These are phyloP conservation scores for Glomus cerebriforme DNA, from an alignment of 192 early-diverging fungal genomes.

Conservation along the genomic window DNA sequence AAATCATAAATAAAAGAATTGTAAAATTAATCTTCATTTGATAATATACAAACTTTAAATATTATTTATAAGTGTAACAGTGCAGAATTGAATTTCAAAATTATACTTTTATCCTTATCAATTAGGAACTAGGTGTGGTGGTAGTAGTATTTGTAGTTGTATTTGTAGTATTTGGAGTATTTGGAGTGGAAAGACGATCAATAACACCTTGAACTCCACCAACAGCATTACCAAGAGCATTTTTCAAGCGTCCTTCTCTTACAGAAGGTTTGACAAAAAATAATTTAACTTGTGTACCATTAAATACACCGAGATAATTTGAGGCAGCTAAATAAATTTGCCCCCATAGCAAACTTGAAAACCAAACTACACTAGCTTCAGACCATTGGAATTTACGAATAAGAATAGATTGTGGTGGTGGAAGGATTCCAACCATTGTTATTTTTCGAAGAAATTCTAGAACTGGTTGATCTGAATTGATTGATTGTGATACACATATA, in stretches of 20 bases:
- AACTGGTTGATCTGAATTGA: conserved; percentile 64
- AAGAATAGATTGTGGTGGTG: conserved; percentile 54
- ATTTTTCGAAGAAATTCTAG: conserved; percentile 52
- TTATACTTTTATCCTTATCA: too few species aligned
- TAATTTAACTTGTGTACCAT: conserved; percentile 14
- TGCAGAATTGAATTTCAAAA: too few species aligned
- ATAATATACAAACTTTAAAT: too few species aligned
- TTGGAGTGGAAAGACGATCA: not conserved
- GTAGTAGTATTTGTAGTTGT: too few species aligned
- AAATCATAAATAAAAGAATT: too few species aligned
- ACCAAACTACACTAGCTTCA: conserved; percentile 70
- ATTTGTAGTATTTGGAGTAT: not conserved
- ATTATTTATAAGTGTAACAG: too few species aligned
- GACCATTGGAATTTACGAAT: conserved; percentile 63
- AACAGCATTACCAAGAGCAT: not conserved
- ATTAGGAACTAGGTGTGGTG: too few species aligned
- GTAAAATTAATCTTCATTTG: too few species aligned
- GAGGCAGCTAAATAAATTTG: conserved; percentile 63
- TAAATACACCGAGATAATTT: conserved; percentile 38
- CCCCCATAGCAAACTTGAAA: conserved; percentile 69
- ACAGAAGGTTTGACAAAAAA: not conserved
- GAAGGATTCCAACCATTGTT: conserved; percentile 45
- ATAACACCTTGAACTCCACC: not conserved
- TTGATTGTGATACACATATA: conserved; percentile 55
- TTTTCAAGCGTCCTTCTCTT: not conserved